Base-by-base conservation (phyloP, 2,329 filamentous ascomycete genomes). In the Cytospora leucostoma region DNA sequence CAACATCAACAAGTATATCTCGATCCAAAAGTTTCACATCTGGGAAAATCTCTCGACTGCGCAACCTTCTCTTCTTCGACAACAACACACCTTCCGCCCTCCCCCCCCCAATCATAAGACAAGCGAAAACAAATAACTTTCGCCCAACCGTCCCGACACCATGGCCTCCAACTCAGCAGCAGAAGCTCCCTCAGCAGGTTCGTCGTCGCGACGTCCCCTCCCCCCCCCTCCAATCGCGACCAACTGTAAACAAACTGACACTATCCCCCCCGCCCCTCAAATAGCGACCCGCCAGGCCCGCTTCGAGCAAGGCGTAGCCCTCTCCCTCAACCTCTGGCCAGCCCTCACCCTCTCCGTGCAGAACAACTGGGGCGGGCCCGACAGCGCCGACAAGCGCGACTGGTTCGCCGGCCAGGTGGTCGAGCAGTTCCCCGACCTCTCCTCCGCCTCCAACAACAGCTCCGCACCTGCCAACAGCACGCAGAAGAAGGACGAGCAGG, bases 391-490 rank as follows among this genome's bases (percentile, higher is more conserved):
- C 77, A 98, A 98, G 80, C 90, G 94, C 71, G 94, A 97, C 82
- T 98, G 93, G 94, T 91, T 99, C 71, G 94, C 91, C 58, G 93
- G 93, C 67, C 91, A 90, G 51, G 83, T 98, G 59, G 89, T 88
- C 64, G 92, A 97, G 33, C 86, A 97, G 67, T 89, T 97, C 70
- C 80, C 81, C 27, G 84, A 93, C 68, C 86, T 97, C 68, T 77
- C 78, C 62, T 73, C 74, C 64, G 66, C 76, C 34, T 56, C 70
- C 44, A 66, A 68, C 21, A 44, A 17, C 53, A 44, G 19, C 19
- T 13, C 27, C 47, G 34, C 66, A 59, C 64, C 66, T 35, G 59
- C 60, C 56, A 44, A 64, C 33, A 47, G 21, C 15, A n/a, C n/a
- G 13, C 32, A 52, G 3, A 38, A 34, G 13, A n/a, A 19, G 67